Base-by-base conservation (phyloP, 1,284 basidiomycete genomes). In the Ceratobasidium sp. region DNA sequence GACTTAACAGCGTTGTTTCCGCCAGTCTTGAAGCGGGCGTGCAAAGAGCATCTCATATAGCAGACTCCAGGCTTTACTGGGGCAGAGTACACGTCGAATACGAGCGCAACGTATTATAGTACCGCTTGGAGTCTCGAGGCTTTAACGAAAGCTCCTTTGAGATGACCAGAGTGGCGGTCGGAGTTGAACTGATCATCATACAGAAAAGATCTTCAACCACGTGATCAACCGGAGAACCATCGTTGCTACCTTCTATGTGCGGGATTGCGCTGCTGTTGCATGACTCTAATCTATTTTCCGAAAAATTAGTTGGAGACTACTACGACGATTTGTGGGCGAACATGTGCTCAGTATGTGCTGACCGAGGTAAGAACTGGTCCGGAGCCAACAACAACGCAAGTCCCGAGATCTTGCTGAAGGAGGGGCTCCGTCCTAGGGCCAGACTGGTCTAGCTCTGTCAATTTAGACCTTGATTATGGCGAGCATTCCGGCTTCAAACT, bases 31-130 rank as follows among this genome's bases (percentile, higher is more conserved):
- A 70, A 35, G 16, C 57, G 67, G 54, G 38, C 33, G 44, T 57
- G 67, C 35, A 35, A 62, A 59, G 33, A 67, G 41, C 67, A 78
- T 71, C 59, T 78, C 77, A 66, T 78, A 33, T 33, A 27, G 65
- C 27, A 77, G 46, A 33, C n/a, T 27, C 38, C 38, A 41, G 38
- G 38, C 38, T 41, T 41, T 41, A 41, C 38, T 41, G 10, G 38
- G 38, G 38, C 10, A 41, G 38, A 41, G 38, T 41, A 10, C 38
- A 41, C 38, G 38, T 44, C 44, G 71, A 44, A 48, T 3, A 16
- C 23, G 48, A 30, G n/a, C 27, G 27, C 55, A 50, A 46, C n/a
- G 10, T 48, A 50, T 18, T n/a, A 27, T 41, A 41, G 10, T 10
- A 41, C 6, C 38, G 5, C 38, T 41, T 41, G 10, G 38, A 41